A percentile compares a stretch with the other conserved stretches of the same genome.
Evolutionary conservation across 164 flowering plant genomes (phyloP).

Genomic region (Pachysandra terminalis): DNA sequence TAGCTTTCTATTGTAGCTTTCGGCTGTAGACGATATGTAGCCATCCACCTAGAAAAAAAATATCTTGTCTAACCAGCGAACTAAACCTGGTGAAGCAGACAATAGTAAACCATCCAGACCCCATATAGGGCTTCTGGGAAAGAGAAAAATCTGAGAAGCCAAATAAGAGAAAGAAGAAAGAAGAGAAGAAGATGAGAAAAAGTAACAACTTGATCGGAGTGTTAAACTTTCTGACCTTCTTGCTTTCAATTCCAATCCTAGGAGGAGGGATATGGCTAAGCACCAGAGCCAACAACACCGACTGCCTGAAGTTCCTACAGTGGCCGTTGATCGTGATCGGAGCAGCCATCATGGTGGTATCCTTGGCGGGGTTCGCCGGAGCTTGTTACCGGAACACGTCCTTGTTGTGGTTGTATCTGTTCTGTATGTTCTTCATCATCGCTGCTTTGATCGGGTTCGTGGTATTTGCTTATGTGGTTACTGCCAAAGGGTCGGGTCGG

Average conservation of each 20-base stretch:
- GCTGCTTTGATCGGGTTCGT: slow-evolving; percentile 70
- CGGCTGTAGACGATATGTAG: too few species aligned
- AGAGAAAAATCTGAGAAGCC: too few species aligned
- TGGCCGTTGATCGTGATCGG: slow-evolving; percentile 85
- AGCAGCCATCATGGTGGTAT: slow-evolving; percentile 65
- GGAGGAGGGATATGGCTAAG: slow-evolving; percentile 96
- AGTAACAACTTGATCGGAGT: slow-evolving; percentile 76
- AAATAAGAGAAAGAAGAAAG: too few species aligned
- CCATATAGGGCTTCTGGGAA: too few species aligned
- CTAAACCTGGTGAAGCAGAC: too few species aligned
- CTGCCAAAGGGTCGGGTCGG: slow-evolving; percentile 78
- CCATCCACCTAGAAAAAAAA: too few species aligned
- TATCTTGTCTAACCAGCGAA: too few species aligned
- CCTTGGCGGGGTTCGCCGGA: slow-evolving; percentile 91
- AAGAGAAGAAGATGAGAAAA: slow-evolving; percentile 38
- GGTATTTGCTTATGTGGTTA: slow-evolving; percentile 79
- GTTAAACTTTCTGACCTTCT: slow-evolving; percentile 74
- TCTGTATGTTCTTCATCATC: slow-evolving; percentile 75
- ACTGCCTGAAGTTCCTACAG: too few species aligned
- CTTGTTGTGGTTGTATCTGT: slow-evolving; percentile 70
- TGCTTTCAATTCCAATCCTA: slow-evolving; percentile 76
- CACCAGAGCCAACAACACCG: slow-evolving; percentile 72
- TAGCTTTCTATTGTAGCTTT: too few species aligned
- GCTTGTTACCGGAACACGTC: slow-evolving; percentile 84
- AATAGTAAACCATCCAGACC: too few species aligned